These are phyloP conservation scores for Nemania sp. DNA, from an alignment of 2,329 filamentous ascomycete genomes.

Conservation along the genomic window DNA sequence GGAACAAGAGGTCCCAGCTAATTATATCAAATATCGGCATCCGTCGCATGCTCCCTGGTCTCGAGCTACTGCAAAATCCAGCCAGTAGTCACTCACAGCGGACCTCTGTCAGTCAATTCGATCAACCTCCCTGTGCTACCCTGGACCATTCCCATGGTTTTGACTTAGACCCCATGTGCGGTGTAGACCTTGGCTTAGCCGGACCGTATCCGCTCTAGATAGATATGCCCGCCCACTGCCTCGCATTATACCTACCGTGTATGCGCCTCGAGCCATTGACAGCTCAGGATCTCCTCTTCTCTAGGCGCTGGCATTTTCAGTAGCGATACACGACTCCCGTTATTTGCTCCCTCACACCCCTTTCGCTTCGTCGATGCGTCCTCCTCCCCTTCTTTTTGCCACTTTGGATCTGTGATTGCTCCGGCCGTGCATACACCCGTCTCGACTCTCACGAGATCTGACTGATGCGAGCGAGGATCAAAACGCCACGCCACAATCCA, in stretches of 20 bases:
- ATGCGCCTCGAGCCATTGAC: conserved; percentile 50
- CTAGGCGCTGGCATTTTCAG: conserved; percentile 49
- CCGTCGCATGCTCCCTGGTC: conserved; percentile 36
- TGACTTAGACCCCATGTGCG: conserved; percentile 39
- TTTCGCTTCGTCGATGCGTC: conserved; percentile 32
- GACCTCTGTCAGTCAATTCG: conserved; percentile 38
- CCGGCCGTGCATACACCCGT: conserved; percentile 35
- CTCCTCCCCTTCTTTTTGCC: conserved; percentile 39
- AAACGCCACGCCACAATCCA: conserved; percentile 38
- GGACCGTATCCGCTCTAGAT: conserved; percentile 51
- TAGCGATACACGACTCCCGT: conserved; percentile 41
- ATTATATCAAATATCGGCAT: conserved; percentile 46
- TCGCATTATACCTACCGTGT: conserved; percentile 42
- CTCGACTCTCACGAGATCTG: conserved; percentile 36
- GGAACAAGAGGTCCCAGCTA: conserved; percentile 39
- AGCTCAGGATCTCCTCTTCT: conserved; percentile 46
- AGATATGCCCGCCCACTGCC: conserved; percentile 47
- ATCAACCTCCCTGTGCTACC: conserved; percentile 38
- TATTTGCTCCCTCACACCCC: conserved; percentile 45
- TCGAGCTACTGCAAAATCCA: conserved; percentile 43
- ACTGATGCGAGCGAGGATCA: conserved; percentile 38
- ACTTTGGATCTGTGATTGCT: conserved; percentile 37
- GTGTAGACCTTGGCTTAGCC: conserved; percentile 47
- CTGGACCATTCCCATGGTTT: conserved; percentile 44
- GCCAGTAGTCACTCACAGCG: conserved; percentile 38